Evolutionary conservation across 768 basidiomycete genomes (phyloP), one percentile per base, ranked within the genome.

Genomic region (Kwoniella botswanensis): DNA sequence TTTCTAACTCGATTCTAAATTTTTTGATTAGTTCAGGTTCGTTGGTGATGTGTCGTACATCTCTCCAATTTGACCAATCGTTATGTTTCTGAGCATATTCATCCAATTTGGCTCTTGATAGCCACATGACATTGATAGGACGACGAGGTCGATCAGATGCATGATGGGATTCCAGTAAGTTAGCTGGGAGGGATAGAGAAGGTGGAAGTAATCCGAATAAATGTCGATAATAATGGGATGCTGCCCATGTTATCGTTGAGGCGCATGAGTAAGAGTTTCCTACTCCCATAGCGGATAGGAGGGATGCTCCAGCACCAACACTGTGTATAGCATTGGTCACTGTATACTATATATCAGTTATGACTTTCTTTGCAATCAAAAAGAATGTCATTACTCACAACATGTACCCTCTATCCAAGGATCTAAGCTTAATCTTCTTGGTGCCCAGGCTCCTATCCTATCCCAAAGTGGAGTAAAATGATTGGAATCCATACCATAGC

Each of bases 401-500:
- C 81, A 82, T 4, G 70, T 73, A 15, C 67, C 70, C n/a, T 76
- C 68, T 1, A 26, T 42, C 76, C 78, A 81, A 0, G 81, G 81
- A 63, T 82, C 81, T 22, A 82, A 66, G 21, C 67, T 67, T 54
- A 81, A 57, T 53, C 81, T 42, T 18, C 78, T 60, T 3, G 81
- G 81, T 7, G 81, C 71, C 75, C 74, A 81, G 13, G 76, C 74
- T 24, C 81, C 81, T 15, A 82, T 77, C 24, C 77, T 54, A 66
- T 82, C 81, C 79, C 79, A 82, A 11, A 82, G 67, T 0, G 79
- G 67, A 3, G 78, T 76, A 62, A 81, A 82, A 64, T 81, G 81
- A 46, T 82, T 82, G 1, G 60, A 55, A 57, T 76, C 76, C 71
- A 82, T 72, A 13, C 76, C 75, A 63, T 68, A 82, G 2, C 74